Evolutionary conservation across 805 yeast species (phyloP).

Genomic region (Candida schatavii): DNA sequence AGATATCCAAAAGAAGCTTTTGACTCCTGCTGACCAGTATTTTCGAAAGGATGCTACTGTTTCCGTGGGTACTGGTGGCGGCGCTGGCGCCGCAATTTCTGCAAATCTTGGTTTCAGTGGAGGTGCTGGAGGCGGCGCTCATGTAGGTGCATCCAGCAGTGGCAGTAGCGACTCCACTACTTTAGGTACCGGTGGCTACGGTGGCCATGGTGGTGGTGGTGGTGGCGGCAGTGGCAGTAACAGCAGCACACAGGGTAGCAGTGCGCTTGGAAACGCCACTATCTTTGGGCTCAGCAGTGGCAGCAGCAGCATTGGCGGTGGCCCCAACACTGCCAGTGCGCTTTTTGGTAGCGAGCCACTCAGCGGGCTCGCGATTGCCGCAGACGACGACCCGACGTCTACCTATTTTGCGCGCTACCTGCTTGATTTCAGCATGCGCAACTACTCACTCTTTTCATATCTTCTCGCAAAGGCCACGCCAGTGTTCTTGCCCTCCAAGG

Average conservation of each 20-base stretch:
- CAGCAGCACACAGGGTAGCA: slow-evolving; percentile 9
- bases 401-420: slow-evolving; percentile 12
- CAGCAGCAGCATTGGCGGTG: not conserved
- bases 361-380: slow-evolving; percentile 19
- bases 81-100: slow-evolving; percentile 1
- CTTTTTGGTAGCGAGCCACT: slow-evolving; percentile 6
- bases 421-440: slow-evolving; percentile 17
- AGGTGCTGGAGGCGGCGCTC: no score
- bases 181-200: no score
- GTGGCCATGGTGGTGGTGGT: no score
- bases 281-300: no score
- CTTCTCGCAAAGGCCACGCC: slow-evolving; percentile 21
- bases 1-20: slow-evolving; percentile 28
- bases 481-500: slow-evolving; percentile 23
- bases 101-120: no score
- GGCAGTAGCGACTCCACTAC: no score
- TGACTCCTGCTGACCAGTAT: slow-evolving; percentile 36
- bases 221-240: not conserved
- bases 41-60: slow-evolving; percentile 12
- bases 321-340: not conserved
- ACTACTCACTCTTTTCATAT: slow-evolving; percentile 16
- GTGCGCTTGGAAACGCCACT: no score
- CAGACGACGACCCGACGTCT: slow-evolving; percentile 6
- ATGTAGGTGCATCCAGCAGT: no score
- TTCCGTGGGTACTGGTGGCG: no score